These are phyloP conservation scores for Ascochyta fabae DNA, from an alignment of 2,329 filamentous ascomycete genomes.

Conservation along the genomic window DNA sequence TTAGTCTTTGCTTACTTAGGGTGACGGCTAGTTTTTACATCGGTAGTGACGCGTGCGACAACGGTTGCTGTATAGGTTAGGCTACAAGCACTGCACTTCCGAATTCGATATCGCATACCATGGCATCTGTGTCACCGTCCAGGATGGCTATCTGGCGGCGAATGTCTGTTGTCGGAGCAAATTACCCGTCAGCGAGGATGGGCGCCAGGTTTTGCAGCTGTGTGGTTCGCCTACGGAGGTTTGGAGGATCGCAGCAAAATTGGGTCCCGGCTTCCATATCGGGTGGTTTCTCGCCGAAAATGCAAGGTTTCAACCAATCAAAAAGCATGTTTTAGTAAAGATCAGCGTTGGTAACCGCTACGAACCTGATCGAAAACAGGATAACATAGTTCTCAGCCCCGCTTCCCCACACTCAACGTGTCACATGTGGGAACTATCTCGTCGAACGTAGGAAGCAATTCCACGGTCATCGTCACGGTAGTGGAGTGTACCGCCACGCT, in stretches of 20 bases:
- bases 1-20: slow-evolving; percentile 20
- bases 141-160: slow-evolving; percentile 12
- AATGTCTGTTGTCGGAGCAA: slow-evolving; percentile 24
- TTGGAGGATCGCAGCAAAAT: slow-evolving; percentile 14
- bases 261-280: not conserved
- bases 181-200: slow-evolving; percentile 27
- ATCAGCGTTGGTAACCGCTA: slow-evolving; percentile 1
- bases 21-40: slow-evolving; percentile 28
- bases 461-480: not conserved
- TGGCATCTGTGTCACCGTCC: slow-evolving; percentile 37
- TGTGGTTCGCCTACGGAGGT: slow-evolving; percentile 22
- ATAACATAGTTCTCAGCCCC: slow-evolving; percentile 15
- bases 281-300: not conserved
- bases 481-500: not conserved
- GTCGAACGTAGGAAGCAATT: slow-evolving; percentile 6
- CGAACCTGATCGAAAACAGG: slow-evolving; percentile 12
- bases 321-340: slow-evolving; percentile 26
- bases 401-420: slow-evolving; percentile 27
- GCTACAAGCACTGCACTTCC: slow-evolving; percentile 4
- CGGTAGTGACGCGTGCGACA: slow-evolving; percentile 49
- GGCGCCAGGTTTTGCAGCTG: slow-evolving; percentile 16
- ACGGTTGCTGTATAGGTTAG: slow-evolving; percentile 41
- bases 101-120: slow-evolving; percentile 30
- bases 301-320: not conserved
- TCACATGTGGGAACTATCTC: slow-evolving; percentile 21